Evolutionary conservation across 2,329 filamentous ascomycete genomes (phyloP), one percentile per base, ranked within the genome.

Genomic region (Xylariaceae sp.): DNA sequence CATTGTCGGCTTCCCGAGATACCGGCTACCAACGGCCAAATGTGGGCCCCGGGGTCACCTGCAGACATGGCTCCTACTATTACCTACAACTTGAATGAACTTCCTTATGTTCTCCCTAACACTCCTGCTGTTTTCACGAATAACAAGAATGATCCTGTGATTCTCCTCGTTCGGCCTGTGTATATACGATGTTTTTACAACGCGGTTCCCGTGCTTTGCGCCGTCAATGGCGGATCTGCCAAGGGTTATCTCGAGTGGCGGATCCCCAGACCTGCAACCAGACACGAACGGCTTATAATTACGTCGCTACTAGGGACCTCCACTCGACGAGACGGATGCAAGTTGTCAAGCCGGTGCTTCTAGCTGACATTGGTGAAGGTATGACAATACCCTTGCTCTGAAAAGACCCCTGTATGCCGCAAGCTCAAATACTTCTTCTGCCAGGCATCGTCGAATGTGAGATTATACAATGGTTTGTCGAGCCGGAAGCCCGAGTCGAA

Each of bases 401-500:
- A 18, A 26, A 43, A 16, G 2, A 43, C 13, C 12, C 12, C 22
- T 29, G 41, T 43, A 37, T 12, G 19, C 9, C 10, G 19, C 7
- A 34, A 19, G 41, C 55, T 42, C 26, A 62, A 63, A 47, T 9
- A 13, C 58, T 61, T 63, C 36, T 44, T 51, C n/a, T 49, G 47
- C 40, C 64, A 94, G 94, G 94, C 51, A 99, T 97, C 67, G 92
- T 94, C 69, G 94, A 99, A 75, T 96, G 94, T 68, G 94, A 99
- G 73, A 89, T 99, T 67, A 97, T 97, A 66, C 94, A 99, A 76
- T 99, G 94, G 94, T 99, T 97, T 70, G 92, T 99, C 61, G 88
- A 96, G 73, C 91, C 95, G 47, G 92, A 92, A 54, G 94, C 94
- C 34, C 86, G 88, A 54, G 92, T 99, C 64, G 92, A 99, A 75